Conservation (phyloP, 164 flowering plant species). For the Annona cherimola region DNA sequence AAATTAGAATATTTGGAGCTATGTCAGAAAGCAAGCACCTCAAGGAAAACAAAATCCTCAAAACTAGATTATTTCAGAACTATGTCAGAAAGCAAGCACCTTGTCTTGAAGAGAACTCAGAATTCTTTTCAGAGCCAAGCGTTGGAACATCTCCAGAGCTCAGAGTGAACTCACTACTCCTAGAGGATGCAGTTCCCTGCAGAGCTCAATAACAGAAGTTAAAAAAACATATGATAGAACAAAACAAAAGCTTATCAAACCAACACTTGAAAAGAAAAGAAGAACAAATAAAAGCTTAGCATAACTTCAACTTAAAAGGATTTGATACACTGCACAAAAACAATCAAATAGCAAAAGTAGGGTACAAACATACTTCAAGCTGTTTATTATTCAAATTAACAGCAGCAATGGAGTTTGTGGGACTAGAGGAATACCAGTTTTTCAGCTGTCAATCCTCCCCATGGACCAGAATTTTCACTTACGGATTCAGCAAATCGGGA, state of each 20-base stretch:
- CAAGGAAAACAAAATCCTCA: too few relatives aligned
- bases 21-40: too few relatives aligned
- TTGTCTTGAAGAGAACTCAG: conserved; percentile 38
- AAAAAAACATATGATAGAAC: not conserved
- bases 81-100: conserved; percentile 17
- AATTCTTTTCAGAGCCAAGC: conserved; percentile 60
- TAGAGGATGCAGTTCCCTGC: conserved; percentile 51
- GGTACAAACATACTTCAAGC: not conserved
- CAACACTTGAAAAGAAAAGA: not conserved
- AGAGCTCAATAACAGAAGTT: conserved; percentile 4
- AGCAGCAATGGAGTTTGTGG: not conserved
- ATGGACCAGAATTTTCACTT: conserved; percentile 54
- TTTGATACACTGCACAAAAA: not conserved
- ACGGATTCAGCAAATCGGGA: conserved; percentile 88
- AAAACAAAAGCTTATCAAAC: not conserved
- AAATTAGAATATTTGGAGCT: too few relatives aligned
- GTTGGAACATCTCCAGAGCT: conserved; percentile 93
- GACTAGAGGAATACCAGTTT: conserved; percentile 43
- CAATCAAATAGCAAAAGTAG: not conserved
- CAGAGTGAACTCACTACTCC: conserved; percentile 57
- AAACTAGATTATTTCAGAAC: too few relatives aligned
- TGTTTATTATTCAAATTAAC: not conserved
- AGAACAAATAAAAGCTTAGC: too few relatives aligned
- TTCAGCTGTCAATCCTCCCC: conserved; percentile 62
- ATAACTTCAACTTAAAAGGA: not conserved